Conservation (phyloP, 1,284 basidiomycete species). For the Trichosporon sp. region DNA sequence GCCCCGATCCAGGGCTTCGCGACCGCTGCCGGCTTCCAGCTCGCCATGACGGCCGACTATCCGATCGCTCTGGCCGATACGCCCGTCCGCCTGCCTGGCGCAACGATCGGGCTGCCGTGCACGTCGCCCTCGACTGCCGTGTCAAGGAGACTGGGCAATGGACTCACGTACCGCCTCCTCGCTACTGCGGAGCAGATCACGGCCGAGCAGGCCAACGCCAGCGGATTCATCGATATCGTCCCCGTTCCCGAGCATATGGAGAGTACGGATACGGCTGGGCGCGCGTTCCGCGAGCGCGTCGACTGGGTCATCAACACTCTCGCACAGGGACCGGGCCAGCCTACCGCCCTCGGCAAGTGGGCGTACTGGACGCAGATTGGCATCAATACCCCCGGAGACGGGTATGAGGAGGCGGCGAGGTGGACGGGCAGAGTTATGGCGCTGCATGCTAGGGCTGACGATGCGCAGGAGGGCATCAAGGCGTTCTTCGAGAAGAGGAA, state of each 20-base stretch:
- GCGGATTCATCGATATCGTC: conserved; percentile 13
- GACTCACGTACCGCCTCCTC: conserved; percentile 19
- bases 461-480: conserved; percentile 17
- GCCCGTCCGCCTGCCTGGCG: conserved; percentile 15
- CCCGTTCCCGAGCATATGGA: conserved; percentile 12
- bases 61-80: conserved; percentile 17
- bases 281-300: conserved; percentile 10
- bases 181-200: conserved; percentile 14
- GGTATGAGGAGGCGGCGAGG: conserved; percentile 17
- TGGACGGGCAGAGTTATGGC: conserved; percentile 21
- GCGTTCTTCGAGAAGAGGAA: conserved; percentile 19
- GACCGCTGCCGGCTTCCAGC: conserved; percentile 18
- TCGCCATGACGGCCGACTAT: conserved; percentile 20
- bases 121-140: conserved; percentile 15
- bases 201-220: conserved; percentile 9
- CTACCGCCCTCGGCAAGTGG: conserved; percentile 18
- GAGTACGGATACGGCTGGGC: conserved; percentile 6
- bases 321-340: conserved; percentile 13
- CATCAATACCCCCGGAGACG: conserved; percentile 12
- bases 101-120: conserved; percentile 17
- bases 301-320: conserved; percentile 10
- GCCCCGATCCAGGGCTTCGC: conserved; percentile 17
- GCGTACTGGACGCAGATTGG: conserved; percentile 21
- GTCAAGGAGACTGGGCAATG: conserved; percentile 9
- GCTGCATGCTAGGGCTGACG: conserved; percentile 17